Base-by-base conservation (phyloP, 164 flowering plant genomes). In the Annona cherimola region DNA sequence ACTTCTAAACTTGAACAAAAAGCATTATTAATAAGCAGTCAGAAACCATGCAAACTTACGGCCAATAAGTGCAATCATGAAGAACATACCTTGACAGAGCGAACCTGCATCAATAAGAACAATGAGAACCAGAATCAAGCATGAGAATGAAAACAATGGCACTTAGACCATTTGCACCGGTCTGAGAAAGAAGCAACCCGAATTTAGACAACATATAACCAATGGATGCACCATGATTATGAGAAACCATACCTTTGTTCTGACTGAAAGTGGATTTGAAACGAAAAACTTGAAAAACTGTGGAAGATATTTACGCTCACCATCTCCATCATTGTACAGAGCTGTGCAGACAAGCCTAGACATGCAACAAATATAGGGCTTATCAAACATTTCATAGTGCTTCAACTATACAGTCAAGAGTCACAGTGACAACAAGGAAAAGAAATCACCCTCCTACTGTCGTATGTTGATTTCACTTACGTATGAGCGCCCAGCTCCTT, bases 401-500 rank as follows among this genome's bases (percentile, higher is more conserved):
- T 26, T 26, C 35, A 26, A 11, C 12, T 42, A 40, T 42, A 35
- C 40, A 44, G 41, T 41, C 67, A 42, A 42, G 67, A 42, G n/a
- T 12, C 11, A 62, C 6, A 20, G 9, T 9, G 4, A 62, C 40
- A 39, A 39, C 65, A 62, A 39, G 9, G 40, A 62, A 62, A 62
- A 9, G 18, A 43, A 40, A 64, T 39, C 44, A 43, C 43, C 26
- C 20, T 3, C 14, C n/a, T 20, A 43, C 19, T 5, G 16, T 2
- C 16, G 41, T 64, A 16, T 41, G 50, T 18, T 14, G 42, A 54
- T 61, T 18, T 14, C 18, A 69, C 73, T 69, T 78, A 95, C 99
- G 97, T 93, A 80, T 95, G 99, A 66, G 96, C 86, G 71, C 99
- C 99, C 63, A 95, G 93, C 77, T 95, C 99, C 78, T 95, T 95